Evolutionary conservation across 1,139 yeast species (phyloP).

Genomic region (Hemisphaericaspora xylofermentans): DNA sequence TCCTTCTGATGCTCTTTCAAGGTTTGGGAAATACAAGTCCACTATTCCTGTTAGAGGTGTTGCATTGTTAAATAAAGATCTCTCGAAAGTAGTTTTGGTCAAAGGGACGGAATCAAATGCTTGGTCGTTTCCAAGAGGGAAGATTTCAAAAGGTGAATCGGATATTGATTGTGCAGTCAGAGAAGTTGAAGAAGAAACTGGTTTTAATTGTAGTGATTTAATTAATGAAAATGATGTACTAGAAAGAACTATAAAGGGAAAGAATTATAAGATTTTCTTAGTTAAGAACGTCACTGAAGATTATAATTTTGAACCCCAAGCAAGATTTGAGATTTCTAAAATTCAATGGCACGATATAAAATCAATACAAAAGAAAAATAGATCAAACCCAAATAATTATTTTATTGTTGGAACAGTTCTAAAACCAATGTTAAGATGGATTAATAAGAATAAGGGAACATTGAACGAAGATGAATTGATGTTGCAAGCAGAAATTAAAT

Average conservation of each 20-base stretch:
- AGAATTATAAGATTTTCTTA: constrained; percentile 81
- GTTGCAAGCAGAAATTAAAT: constrained; percentile 57
- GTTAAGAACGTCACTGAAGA: constrained; percentile 79
- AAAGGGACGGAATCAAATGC: constrained; percentile 80
- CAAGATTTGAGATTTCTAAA: constrained; percentile 79
- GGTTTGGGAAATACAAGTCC: constrained; percentile 82
- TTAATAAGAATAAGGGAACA: constrained; percentile 52
- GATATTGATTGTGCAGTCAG: constrained; percentile 93
- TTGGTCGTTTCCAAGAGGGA: constrained; percentile 98
- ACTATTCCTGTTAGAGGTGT: constrained; percentile 97
- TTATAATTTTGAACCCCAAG: constrained; percentile 71
- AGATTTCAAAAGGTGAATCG: constrained; percentile 88
- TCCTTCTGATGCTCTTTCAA: constrained; percentile 68
- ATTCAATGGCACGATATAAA: constrained; percentile 48
- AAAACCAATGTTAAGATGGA: constrained; percentile 59
- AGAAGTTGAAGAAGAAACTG: constrained; percentile 95
- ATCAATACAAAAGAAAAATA: constrained; percentile 33
- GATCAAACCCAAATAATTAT: constrained; percentile 45
- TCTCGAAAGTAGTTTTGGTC: constrained; percentile 74
- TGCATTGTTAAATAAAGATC: constrained; percentile 71
- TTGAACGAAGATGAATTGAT: constrained; percentile 53
- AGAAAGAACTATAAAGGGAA: constrained; percentile 80
- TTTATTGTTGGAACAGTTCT: constrained; percentile 62
- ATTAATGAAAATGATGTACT: constrained; percentile 70
- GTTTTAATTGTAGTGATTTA: constrained; percentile 73